Percentiles rank a stretch among this genome's conserved stretches.
phyloP scores from a whole-genome alignment of 148 eudicot species.

The Linanthus parryae region DNA sequence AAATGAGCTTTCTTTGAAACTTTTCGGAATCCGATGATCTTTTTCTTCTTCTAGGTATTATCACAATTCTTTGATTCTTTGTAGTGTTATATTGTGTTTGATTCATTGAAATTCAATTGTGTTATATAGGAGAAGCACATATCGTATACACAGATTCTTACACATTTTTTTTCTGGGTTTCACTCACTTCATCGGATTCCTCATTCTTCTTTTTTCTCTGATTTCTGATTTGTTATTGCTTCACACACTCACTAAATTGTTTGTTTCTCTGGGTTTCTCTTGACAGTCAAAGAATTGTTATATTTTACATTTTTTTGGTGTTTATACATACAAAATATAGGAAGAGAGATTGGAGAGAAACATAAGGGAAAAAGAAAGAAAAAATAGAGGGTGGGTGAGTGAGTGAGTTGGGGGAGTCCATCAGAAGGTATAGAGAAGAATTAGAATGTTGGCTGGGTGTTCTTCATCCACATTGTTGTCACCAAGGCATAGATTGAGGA shows the following conservation, averaged over 20 bases:
- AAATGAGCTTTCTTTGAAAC: constrained; percentile 35
- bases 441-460: constrained; percentile 98
- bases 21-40: constrained; percentile 67
- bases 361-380: constrained; percentile 8
- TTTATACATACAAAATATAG: constrained; percentile 12
- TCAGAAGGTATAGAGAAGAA: constrained; percentile 15
- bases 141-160: constrained; percentile 18
- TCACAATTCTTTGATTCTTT: constrained; percentile 66
- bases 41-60: constrained; percentile 21
- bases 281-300: constrained; percentile 6
- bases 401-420: constrained; percentile 10
- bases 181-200: constrained; percentile 63
- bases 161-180: constrained; percentile 13
- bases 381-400: constrained; percentile 11
- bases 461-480: constrained; percentile 84
- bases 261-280: constrained; percentile 39
- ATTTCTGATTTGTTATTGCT: constrained; percentile 20
- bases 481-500: constrained; percentile 78
- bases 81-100: constrained; percentile 15
- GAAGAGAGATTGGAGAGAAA: too few species aligned
- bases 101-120: constrained; percentile 48
- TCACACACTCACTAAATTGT: constrained; percentile 42
- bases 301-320: constrained; percentile 12
- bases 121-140: constrained; percentile 18
- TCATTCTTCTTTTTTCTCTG: constrained; percentile 14